Percentiles rank a stretch among this genome's conserved stretches.
Conservation (phyloP, 228 moss, liverwort and hornwort species). For the Sphagnum magellanicum region DNA sequence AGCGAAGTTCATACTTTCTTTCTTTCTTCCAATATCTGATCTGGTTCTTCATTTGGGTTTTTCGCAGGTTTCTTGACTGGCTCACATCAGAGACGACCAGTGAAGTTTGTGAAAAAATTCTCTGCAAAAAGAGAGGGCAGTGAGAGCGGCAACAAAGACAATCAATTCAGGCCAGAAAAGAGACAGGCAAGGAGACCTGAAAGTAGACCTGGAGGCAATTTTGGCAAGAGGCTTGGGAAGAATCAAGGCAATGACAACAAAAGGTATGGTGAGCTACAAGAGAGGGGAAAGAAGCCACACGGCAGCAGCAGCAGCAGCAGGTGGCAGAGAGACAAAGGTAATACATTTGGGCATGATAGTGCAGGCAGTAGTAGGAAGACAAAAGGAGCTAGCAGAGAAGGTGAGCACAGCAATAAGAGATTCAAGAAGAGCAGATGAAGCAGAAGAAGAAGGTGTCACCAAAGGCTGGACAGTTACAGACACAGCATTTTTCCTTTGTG, state of each 20-base stretch:
- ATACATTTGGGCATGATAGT: constrained; percentile 14
- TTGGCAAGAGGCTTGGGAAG: constrained; percentile 29
- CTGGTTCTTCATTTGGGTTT: background rate
- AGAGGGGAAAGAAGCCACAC: constrained; percentile 11
- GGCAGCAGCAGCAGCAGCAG: background rate
- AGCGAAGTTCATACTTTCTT: background rate
- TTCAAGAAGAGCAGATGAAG: constrained; percentile 12
- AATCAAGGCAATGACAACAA: constrained; percentile 7
- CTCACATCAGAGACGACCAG: constrained; percentile 20
- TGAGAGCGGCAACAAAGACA: constrained; percentile 20
- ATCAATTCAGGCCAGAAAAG: constrained; percentile 11
- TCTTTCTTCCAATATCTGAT: background rate
- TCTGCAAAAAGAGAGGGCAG: constrained; percentile 13
- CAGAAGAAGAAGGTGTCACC: background rate
- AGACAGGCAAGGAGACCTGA: constrained; percentile 19
- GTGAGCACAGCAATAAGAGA: constrained; percentile 36
- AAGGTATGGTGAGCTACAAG: constrained; percentile 21
- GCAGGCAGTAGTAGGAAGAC: constrained; percentile 23
- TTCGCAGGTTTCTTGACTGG: constrained; percentile 51
- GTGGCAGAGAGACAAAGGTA: constrained; percentile 20
- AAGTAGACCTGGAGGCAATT: constrained; percentile 41
- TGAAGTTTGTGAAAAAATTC: constrained; percentile 26
- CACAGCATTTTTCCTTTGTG: too few species aligned
- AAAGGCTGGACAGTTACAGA: too few species aligned
- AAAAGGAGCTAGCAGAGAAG: constrained; percentile 25